Conservation (phyloP, 2,329 filamentous ascomycete species). For the Didymella sp. region DNA sequence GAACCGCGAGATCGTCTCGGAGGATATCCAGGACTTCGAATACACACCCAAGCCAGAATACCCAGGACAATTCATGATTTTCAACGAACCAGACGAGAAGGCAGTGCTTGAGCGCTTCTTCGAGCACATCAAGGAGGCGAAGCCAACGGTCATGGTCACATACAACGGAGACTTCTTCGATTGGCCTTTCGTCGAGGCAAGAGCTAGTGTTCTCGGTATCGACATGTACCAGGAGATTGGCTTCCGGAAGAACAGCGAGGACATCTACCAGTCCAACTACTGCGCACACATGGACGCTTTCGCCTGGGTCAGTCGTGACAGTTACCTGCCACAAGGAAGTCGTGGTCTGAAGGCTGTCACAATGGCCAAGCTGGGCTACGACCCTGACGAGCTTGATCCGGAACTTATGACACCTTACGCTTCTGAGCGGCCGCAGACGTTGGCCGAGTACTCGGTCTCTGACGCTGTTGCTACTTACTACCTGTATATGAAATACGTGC, state of each 20-base stretch:
- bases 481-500: slow-evolving; percentile 99
- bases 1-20: slow-evolving; percentile 95
- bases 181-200: slow-evolving; percentile 97
- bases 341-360: slow-evolving; percentile 97
- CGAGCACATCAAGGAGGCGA: slow-evolving; percentile 90
- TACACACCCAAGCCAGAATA: slow-evolving; percentile 98
- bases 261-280: slow-evolving; percentile 95
- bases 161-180: slow-evolving; percentile 99
- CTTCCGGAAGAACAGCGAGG: slow-evolving; percentile 92
- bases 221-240: slow-evolving; percentile 99
- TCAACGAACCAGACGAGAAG: slow-evolving; percentile 96
- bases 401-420: slow-evolving; percentile 95
- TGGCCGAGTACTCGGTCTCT: slow-evolving; percentile 98
- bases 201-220: slow-evolving; percentile 92
- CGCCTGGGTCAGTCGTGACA: slow-evolving; percentile 98
- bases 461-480: slow-evolving; percentile 99
- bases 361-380: slow-evolving; percentile 96
- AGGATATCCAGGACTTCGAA: slow-evolving; percentile 97
- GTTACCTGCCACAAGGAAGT: slow-evolving; percentile 95
- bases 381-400: slow-evolving; percentile 95
- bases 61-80: slow-evolving; percentile 93
- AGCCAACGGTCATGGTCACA: slow-evolving; percentile 97
- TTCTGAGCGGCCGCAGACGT: slow-evolving; percentile 85
- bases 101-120: slow-evolving; percentile 90
- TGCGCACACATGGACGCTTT: slow-evolving; percentile 99